Base-by-base conservation (phyloP, 2,329 filamentous ascomycete species). In the Fusarium sp. region DNA sequence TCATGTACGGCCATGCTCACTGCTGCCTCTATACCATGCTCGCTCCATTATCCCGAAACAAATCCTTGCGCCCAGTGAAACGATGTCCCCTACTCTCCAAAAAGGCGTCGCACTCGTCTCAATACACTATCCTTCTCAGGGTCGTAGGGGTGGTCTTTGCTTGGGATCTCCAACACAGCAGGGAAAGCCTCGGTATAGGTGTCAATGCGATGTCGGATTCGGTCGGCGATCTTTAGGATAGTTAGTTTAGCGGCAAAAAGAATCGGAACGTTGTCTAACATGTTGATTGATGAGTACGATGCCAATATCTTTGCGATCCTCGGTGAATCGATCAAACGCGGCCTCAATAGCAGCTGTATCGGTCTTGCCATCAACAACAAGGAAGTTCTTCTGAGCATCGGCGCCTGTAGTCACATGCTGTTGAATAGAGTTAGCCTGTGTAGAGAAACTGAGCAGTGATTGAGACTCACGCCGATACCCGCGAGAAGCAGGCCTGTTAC, bases 111-210 rank as follows among this genome's bases (percentile, higher is more conserved):
- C 50, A 99, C 96, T 75, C 96, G 89, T 85, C 95, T 93, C 84
- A 99, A 83, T 47, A 99, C 96, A 80, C 96, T 98, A 83, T 99
- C 96, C 87, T 99, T 99, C 85, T 99, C 96, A 0, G 96, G 96
- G 79, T 99, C 96, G 81, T 99, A 99, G 5, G 96, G 96, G 82
- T 99, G 96, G 82, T 99, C 96, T 88, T 99, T 99, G 85, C 94
- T 97, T 30, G 96, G 96, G 69, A 99, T 98, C 84, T 99, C 96
- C 65, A 99, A 90, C 61, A 99, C 89, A 28, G 95, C 92, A n/a
- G 96, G 96, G 84, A 99, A 99, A 9, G 96, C 95, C 56, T 96
- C 94, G 25, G 94, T 96, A 84, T 97, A 98, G 42, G 90, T 91
- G 83, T 99, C 96, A 76, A 99, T 92, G 70, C 92, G 91, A 81